Evolutionary conservation across 2,329 filamentous ascomycete genomes (phyloP).

Genomic region (Trichoderma sp.): DNA sequence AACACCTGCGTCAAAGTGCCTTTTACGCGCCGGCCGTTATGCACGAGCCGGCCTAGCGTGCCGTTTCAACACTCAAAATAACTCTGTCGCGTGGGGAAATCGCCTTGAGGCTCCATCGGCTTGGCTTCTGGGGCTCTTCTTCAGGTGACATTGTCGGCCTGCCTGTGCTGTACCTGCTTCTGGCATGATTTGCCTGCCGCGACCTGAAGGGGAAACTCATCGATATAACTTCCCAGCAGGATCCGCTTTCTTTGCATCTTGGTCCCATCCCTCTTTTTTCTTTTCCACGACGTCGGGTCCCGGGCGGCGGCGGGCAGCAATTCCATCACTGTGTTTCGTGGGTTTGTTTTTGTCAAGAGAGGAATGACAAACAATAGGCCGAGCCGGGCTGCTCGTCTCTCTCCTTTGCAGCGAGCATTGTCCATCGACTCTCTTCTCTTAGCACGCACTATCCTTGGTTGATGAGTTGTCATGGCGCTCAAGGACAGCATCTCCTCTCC

Average conservation of each 20-base stretch:
- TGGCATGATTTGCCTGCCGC: not conserved
- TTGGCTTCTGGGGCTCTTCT: slow-evolving; percentile 14
- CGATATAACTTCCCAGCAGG: slow-evolving; percentile 9
- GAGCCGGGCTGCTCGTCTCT: not conserved
- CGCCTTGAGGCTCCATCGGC: not conserved
- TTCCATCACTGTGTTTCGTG: not conserved
- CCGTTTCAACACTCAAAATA: slow-evolving; percentile 20
- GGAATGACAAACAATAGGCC: not conserved
- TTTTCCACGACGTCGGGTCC: slow-evolving; percentile 22
- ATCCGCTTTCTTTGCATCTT: not conserved
- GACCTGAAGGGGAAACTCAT: not conserved
- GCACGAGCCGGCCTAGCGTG: slow-evolving; percentile 11
- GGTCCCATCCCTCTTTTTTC: not conserved
- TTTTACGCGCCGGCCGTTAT: slow-evolving; percentile 6
- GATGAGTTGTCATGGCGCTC: slow-evolving; percentile 43
- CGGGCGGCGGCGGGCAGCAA: slow-evolving; percentile 24
- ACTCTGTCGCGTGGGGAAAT: not conserved
- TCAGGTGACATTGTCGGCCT: slow-evolving; percentile 17
- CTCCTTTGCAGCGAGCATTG: not conserved
- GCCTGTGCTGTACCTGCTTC: not conserved
- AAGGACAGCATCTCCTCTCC: slow-evolving; percentile 63
- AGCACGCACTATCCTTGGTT: not conserved
- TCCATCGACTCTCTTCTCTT: not conserved
- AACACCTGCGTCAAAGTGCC: not conserved
- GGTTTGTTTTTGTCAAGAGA: not conserved